These are phyloP conservation scores for Tieghemiomyces parasiticus DNA, from an alignment of 192 early-diverging fungal species.

Conservation along the genomic window DNA sequence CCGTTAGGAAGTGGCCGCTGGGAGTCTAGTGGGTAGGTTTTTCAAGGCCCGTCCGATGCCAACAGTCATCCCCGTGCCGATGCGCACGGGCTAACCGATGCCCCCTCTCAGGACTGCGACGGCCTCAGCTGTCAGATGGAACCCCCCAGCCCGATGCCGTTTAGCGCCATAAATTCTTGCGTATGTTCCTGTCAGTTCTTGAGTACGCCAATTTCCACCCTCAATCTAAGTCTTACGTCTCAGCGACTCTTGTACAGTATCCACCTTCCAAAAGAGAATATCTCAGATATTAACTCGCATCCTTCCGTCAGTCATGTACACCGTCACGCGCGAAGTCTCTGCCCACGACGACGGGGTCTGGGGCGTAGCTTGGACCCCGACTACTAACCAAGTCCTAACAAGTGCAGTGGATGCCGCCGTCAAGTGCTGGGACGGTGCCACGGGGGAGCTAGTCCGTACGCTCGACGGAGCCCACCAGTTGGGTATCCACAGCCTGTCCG, in stretches of 20 bases:
- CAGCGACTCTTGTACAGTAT: neutral
- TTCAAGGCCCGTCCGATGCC: no score
- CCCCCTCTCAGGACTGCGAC: no score
- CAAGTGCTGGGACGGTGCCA: constrained; percentile 60
- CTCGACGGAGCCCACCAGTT: constrained; percentile 65
- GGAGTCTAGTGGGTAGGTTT: no score
- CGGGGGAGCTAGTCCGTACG: constrained; percentile 30
- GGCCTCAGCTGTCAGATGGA: neutral
- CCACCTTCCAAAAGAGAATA: neutral
- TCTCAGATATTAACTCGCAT: neutral
- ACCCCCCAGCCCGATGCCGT: neutral
- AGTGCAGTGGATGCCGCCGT: constrained; percentile 66
- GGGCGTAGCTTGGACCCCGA: constrained; percentile 59
- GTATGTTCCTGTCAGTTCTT: neutral
- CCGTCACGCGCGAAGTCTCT: neutral
- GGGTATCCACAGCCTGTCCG: constrained; percentile 60
- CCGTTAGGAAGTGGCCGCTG: no score
- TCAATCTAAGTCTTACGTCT: neutral
- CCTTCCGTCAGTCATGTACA: neutral
- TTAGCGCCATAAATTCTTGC: neutral
- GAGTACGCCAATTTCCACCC: neutral
- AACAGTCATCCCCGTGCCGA: no score
- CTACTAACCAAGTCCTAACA: constrained; percentile 49
- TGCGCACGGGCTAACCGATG: no score
- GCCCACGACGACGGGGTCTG: constrained; percentile 77